Conservation (phyloP, 352 stramenopile genomes). For the Heterotrichella gracilis region DNA sequence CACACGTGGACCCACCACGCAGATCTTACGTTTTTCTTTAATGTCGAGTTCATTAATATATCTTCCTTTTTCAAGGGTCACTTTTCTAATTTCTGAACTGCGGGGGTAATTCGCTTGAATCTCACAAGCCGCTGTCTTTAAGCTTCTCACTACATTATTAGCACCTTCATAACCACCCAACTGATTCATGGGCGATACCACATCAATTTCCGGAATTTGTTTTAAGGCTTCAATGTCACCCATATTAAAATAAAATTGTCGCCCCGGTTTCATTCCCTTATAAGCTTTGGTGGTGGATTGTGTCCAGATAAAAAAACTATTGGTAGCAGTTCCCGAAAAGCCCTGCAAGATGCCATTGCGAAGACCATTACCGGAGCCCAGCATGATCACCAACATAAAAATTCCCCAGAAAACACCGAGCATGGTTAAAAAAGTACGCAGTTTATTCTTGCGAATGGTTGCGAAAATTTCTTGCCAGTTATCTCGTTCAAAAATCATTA, state of each 20-base stretch:
- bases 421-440: not conserved
- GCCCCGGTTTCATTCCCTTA: not conserved
- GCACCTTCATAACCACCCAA: not conserved
- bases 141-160: not conserved
- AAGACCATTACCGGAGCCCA: not conserved
- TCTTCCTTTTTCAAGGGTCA: not conserved
- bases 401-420: not conserved
- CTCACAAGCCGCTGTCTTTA: not conserved
- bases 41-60: not conserved
- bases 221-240: not conserved
- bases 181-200: not conserved
- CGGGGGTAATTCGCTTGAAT: not conserved
- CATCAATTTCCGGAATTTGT: not conserved
- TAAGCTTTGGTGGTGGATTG: not conserved
- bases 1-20: not conserved
- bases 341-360: not conserved
- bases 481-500: conserved; percentile 5
- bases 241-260: conserved; percentile 7
- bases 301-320: not conserved
- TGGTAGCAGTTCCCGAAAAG: not conserved
- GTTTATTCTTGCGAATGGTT: conserved; percentile 8
- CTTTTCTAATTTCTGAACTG: not conserved
- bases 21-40: not conserved
- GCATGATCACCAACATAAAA: conserved; percentile 4
- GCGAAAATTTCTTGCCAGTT: not conserved